These are phyloP conservation scores for Telopea speciosissima DNA, from an alignment of 177 flowering plant species.

Conservation along the genomic window DNA sequence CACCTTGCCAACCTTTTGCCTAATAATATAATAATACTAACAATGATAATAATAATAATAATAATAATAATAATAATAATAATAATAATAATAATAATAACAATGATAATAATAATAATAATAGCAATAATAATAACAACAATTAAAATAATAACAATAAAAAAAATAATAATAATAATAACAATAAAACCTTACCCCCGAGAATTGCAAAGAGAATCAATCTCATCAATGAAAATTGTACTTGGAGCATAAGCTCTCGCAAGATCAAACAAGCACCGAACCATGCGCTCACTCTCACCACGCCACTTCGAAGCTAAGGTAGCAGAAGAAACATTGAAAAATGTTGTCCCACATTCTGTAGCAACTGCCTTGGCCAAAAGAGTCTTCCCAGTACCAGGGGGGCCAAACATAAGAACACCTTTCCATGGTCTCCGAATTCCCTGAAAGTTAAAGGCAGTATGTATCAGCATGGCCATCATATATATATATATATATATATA, in stretches of 20 bases:
- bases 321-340: conserved; percentile 98
- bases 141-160: too few relatives aligned
- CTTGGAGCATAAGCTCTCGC: conserved; percentile 99
- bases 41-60: too few relatives aligned
- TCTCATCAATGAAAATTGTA: conserved; percentile 97
- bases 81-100: too few relatives aligned
- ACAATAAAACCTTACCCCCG: conserved; percentile 56
- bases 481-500: too few relatives aligned
- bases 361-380: conserved; percentile 99
- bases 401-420: conserved; percentile 99
- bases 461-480: background rate
- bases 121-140: too few relatives aligned
- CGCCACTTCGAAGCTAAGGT: conserved; percentile 99
- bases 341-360: conserved; percentile 98
- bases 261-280: conserved; percentile 94
- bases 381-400: conserved; percentile 99
- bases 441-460: conserved; percentile 27
- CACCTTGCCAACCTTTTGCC: too few relatives aligned
- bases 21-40: too few relatives aligned
- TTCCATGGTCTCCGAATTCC: conserved; percentile 99
- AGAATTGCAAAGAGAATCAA: conserved; percentile 98
- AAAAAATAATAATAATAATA: too few relatives aligned
- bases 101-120: too few relatives aligned
- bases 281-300: conserved; percentile 99
- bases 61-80: too few relatives aligned